Base-by-base conservation (phyloP, 1,284 basidiomycete species). In the Fomitopsis pinicola region DNA sequence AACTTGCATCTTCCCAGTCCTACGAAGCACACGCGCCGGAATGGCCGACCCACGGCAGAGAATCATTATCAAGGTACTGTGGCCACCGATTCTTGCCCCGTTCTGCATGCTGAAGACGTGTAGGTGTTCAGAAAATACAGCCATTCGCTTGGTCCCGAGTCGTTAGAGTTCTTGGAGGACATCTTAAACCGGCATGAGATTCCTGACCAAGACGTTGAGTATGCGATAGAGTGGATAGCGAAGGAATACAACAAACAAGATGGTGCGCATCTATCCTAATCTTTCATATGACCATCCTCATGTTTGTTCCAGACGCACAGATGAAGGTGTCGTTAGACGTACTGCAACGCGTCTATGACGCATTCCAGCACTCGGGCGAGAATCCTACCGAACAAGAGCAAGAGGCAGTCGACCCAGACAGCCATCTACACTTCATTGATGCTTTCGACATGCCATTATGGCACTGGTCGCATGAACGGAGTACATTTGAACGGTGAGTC, bases 381-480 rank as follows among this genome's bases (percentile, higher is more conserved):
- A 77, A 79, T 54, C 73, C 79, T n/a, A 80, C 82, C 46, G 75
- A 72, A 26, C 82, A 81, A 40, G 77, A 78, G 62, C 81, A 83
- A 44, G 88, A 92, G 33, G 76, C 86, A 28, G 80, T 95, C 28
- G 94, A 97, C 66, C 88, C 94, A 7, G 90, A 95, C 53, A 86
- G 85, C 28, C 94, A 97, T 73, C 79, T 99, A 54, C 86, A 87
- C 65, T 81, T 98, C 61, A 80, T 98, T 40, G 88, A 97, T 72
- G 89, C 96, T 10, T 98, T 96, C 68, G 90, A 95, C 42, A 97
- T 98, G 93, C 97, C 97, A 0, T 78, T 88, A 9, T 92, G 95
- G 85, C 84, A 88, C 67, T 99, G 95, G 85, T 94, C 95, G 40
- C 78, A 82, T 26, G 89, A 95, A 67, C 80, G 93, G 62, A 89